Evolutionary conservation across 305 asterid genomes (phyloP), one percentile per base, ranked within the genome.

Genomic region (Fraxinus baroniana): DNA sequence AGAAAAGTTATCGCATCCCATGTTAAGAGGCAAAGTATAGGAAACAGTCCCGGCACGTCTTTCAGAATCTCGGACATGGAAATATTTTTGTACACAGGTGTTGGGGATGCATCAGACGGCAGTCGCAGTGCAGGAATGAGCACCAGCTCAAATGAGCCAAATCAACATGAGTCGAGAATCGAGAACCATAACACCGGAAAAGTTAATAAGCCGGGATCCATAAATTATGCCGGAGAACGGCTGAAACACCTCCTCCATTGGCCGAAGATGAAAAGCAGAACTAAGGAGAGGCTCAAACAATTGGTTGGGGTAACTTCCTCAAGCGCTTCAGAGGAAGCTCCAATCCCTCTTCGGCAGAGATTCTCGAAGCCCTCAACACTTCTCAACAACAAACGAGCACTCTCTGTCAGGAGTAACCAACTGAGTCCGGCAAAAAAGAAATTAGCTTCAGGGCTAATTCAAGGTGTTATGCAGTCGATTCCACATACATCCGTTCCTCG

Each of bases 11-110:
- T 95, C 20, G 98, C 98, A 0, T 93, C 98, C 12, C 97, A 94
- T 46, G 83, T 94, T 15, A 93, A 86, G 87, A 89, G 90, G 90
- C 97, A 89, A n/a, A 91, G 96, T 22, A 80, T 88, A 37, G 98
- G 98, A 7, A 85, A 87, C 79, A 94, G 98, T 79, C 99, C 99
- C 0, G 98, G 99, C n/a, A 92, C 98, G 4, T 94, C 98, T 3
- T 95, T 95, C 86, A 83, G 94, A 80, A 88, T 91, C 46, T 93
- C 94, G 20, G 99, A 95, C 82, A 84, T 88, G 0, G 97, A 95
- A 81, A 94, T 95, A 72, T 93, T 95, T 72, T 66, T 92, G 77
- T 85, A 87, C 84, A 92, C 95, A 0, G 97, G 98, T 24, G 72
- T 93, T 44, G 97, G 90, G 82, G 88, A 84, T 24, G 90, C 80